These are phyloP conservation scores for Scortechinia acanthostroma DNA, from an alignment of 2,329 filamentous ascomycete species.

Conservation along the genomic window DNA sequence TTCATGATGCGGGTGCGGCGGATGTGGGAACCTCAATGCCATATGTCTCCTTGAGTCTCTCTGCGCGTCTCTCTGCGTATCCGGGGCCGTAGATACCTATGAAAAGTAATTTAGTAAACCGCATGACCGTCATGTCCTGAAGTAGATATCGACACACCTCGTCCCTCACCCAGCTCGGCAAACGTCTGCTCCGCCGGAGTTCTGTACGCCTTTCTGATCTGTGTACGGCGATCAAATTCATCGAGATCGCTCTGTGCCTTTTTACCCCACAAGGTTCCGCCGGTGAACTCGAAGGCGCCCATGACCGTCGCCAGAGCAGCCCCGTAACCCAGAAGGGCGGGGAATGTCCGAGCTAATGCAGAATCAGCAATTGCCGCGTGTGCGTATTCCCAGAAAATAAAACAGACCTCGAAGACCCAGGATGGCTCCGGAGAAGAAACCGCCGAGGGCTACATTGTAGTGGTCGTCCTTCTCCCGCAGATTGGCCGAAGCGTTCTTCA, in stretches of 20 bases:
- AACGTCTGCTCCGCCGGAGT: constrained; percentile 60
- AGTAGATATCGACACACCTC: constrained; percentile 44
- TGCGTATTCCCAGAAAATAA: constrained; percentile 4
- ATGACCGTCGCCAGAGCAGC: constrained; percentile 43
- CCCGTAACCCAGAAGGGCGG: constrained; percentile 59
- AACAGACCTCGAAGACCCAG: constrained; percentile 51
- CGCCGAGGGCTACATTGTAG: constrained; percentile 57
- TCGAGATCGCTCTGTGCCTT: constrained; percentile 41
- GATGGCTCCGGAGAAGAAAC: constrained; percentile 55
- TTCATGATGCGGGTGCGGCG: background rate
- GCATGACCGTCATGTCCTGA: background rate
- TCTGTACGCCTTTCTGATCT: constrained; percentile 52
- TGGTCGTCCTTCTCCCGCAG: constrained; percentile 62
- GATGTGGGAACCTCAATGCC: constrained; percentile 49
- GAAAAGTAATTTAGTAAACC: constrained; percentile 1
- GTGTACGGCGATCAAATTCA: constrained; percentile 57
- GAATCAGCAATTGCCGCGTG: constrained; percentile 7
- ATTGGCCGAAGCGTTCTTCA: constrained; percentile 59
- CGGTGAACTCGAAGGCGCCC: constrained; percentile 55
- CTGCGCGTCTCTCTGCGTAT: constrained; percentile 60
- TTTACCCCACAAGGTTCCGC: constrained; percentile 44
- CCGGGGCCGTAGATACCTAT: constrained; percentile 63
- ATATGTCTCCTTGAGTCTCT: constrained; percentile 63
- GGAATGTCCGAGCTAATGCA: constrained; percentile 46
- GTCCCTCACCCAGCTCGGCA: constrained; percentile 60